phyloP scores from a whole-genome alignment of 352 stramenopile genomes.

The Phytophthora colocasiae region DNA sequence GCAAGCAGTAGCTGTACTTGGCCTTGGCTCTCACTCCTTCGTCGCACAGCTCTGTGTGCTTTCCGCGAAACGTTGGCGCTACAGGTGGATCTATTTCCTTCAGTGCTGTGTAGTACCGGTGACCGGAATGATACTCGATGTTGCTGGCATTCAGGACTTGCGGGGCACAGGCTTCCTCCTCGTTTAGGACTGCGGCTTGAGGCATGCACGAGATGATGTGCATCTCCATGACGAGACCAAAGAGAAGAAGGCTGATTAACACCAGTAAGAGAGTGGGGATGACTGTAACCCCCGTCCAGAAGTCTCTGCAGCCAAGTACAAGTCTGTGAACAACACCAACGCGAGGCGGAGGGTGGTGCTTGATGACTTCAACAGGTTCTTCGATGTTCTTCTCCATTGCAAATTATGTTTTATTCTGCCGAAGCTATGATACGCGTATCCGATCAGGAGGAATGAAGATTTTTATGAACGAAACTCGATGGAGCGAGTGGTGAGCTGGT shows the following conservation, averaged over 20 bases:
- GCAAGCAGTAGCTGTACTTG: conserved; percentile 51
- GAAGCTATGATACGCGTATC: too few species aligned
- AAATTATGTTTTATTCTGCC: neutral
- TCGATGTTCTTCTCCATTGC: conserved; percentile 21
- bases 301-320: conserved; percentile 17
- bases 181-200: conserved; percentile 6
- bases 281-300: conserved; percentile 22
- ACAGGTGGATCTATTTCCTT: conserved; percentile 24
- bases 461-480: too few species aligned
- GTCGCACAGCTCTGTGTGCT: conserved; percentile 32
- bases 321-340: conserved; percentile 13
- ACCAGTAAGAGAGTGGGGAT: conserved; percentile 28
- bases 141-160: conserved; percentile 17
- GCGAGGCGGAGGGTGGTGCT: neutral
- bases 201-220: conserved; percentile 24
- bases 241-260: conserved; percentile 22
- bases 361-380: conserved; percentile 17
- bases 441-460: too few species aligned
- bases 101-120: conserved; percentile 26
- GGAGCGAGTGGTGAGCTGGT: too few species aligned
- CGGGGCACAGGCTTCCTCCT: conserved; percentile 15
- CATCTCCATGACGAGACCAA: conserved; percentile 27
- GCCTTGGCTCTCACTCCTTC: neutral
- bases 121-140: conserved; percentile 28
- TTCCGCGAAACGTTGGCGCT: conserved; percentile 35